Evolutionary conservation across 495 filamentous ascomycete species (phyloP), one percentile per base, ranked within the genome.

Genomic region (Pyronema domesticum): DNA sequence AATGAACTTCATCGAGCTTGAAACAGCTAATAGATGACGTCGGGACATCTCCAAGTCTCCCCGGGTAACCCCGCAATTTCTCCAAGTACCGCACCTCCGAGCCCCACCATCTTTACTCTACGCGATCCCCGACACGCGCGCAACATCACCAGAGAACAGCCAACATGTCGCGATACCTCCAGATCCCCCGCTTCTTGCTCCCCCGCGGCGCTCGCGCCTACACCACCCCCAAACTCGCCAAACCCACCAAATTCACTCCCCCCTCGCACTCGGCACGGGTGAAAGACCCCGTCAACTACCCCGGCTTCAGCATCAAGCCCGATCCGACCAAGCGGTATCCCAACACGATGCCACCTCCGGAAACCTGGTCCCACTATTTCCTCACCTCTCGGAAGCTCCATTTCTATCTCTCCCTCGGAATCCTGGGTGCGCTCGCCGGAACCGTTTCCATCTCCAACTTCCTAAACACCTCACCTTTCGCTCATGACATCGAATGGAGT

Each of bases 401-500:
- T 45, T 65, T 65, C 55, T 65, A 62, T 44, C 37, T 65, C 39
- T 65, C 58, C n/a, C 65, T 65, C 30, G 56, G 56, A 0, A 59
- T 62, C 51, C 54, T 65, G 6, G 0, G 56, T 5, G 19, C 43
- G 1, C 56, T 65, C 1, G 63, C 59, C 0, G 50, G 43, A 19
- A 47, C 49, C 35, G 59, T 61, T 2, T 50, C 56, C 3, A 39
- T 65, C 4, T 37, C 14, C 0, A 65, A 65, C 37, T 65, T 65
- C 37, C 37, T 62, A 0, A 17, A 17, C 14, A 65, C 63, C 3
- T 55, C 52, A 6, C 47, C 56, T 36, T 56, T 49, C 17, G 63
- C 56, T 0, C n/a, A 36, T 3, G 1, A 14, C 0, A 37, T 65
- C 14, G 42, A 33, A 33, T 60, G 62, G 56, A 18, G 18, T 2